Evolutionary conservation across 345 rosid species (phyloP).

Genomic region (Hibiscus mutabilis): DNA sequence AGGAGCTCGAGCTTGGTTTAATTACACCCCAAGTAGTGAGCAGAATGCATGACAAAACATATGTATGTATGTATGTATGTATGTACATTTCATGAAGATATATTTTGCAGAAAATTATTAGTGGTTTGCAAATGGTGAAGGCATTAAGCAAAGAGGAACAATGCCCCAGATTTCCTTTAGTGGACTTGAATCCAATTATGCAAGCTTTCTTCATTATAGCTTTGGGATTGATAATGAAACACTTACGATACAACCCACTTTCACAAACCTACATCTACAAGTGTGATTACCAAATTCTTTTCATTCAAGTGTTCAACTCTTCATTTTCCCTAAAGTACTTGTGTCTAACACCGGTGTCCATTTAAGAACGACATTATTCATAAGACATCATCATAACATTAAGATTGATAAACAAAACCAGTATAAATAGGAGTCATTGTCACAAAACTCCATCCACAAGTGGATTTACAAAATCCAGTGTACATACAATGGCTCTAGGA

Average conservation of each 20-base stretch:
- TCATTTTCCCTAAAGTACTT: background rate
- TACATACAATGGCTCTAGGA: background rate
- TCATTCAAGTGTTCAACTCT: background rate
- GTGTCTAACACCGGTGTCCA: background rate
- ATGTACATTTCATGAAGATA: no score
- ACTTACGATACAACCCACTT: background rate
- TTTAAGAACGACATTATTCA: background rate
- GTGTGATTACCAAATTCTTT: background rate
- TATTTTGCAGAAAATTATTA: no score
- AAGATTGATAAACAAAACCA: background rate
- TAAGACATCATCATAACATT: background rate
- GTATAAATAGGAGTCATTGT: background rate
- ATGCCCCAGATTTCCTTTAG: background rate
- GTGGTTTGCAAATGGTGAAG: background rate
- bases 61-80: no score
- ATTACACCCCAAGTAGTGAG: background rate
- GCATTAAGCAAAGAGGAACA: background rate
- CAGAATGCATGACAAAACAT: background rate
- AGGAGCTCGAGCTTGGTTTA: background rate
- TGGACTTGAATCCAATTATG: background rate
- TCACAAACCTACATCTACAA: background rate
- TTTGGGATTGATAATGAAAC: background rate
- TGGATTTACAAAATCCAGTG: background rate
- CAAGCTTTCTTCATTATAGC: constrained; percentile 1
- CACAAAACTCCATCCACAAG: constrained; percentile 1